Conservation (phyloP, 306 rosid species). For the Vachellia collinsii region DNA sequence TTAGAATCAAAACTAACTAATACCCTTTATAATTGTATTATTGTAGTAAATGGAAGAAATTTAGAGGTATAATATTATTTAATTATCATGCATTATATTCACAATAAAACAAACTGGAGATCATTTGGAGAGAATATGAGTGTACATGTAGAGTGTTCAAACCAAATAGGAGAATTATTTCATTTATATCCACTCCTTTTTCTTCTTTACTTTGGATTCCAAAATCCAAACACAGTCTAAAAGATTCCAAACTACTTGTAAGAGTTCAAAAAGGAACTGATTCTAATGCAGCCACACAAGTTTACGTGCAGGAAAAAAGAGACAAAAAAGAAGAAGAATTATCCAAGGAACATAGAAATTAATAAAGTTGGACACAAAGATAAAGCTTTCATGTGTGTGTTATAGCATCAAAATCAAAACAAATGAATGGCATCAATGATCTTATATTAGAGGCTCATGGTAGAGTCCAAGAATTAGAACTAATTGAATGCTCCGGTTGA, state of each 20-base stretch:
- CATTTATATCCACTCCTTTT: not conserved
- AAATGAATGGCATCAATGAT: not conserved
- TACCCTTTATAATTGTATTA: not conserved
- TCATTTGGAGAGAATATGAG: not conserved
- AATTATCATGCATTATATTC: not conserved
- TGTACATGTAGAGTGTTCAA: not conserved
- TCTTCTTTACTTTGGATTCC: not conserved
- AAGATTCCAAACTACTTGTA: not conserved
- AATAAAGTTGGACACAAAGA: not conserved
- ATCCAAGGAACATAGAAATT: constrained; percentile 6
- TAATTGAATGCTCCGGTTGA: not conserved
- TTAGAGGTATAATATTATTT: not conserved
- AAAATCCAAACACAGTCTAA: not conserved
- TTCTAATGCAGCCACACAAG: constrained; percentile 16
- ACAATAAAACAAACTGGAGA: not conserved
- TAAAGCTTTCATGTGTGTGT: not conserved
- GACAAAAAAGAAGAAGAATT: not conserved
- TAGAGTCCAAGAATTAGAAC: not conserved
- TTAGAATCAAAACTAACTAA: too few relatives aligned
- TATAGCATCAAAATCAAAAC: not conserved
- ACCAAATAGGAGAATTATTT: not conserved
- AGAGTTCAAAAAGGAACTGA: constrained; percentile 23
- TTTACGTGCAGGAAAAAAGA: constrained; percentile 14
- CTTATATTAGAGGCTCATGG: not conserved
- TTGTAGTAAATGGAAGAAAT: not conserved